Conservation (phyloP, 192 early-diverging fungal species). For the Polychytrium aggregatum region DNA sequence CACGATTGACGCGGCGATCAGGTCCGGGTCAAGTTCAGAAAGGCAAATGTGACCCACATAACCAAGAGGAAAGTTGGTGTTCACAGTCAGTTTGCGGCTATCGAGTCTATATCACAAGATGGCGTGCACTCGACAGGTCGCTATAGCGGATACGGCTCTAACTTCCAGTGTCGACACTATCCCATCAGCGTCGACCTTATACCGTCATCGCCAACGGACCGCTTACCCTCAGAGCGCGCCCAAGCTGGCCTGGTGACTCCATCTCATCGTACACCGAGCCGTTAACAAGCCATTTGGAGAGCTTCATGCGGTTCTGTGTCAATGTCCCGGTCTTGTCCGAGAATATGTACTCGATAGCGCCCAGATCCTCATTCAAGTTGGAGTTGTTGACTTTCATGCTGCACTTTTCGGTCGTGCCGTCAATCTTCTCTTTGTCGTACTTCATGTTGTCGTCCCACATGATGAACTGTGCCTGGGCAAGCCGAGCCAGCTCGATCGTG, state of each 20-base stretch:
- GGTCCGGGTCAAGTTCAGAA: too few relatives aligned
- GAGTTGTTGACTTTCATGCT: slow-evolving; percentile 34
- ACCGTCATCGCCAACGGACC: slow-evolving; percentile 44
- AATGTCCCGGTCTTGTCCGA: slow-evolving; percentile 56
- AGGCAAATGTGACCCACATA: too few relatives aligned
- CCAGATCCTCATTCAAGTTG: slow-evolving; percentile 69
- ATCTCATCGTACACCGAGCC: slow-evolving; percentile 66
- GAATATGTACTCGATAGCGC: slow-evolving; percentile 78
- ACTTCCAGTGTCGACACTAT: slow-evolving; percentile 8
- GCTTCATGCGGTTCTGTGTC: slow-evolving; percentile 42
- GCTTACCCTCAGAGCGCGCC: slow-evolving; percentile 39
- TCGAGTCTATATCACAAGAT: too few relatives aligned
- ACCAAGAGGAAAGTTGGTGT: too few relatives aligned
- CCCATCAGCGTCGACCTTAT: neutral
- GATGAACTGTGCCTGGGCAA: slow-evolving; percentile 55
- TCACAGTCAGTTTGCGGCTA: too few relatives aligned
- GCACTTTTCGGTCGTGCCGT: slow-evolving; percentile 12
- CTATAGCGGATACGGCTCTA: too few relatives aligned
- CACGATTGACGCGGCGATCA: too few relatives aligned
- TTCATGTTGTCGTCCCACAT: slow-evolving; percentile 51
- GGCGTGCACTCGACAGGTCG: too few relatives aligned
- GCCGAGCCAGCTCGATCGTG: slow-evolving; percentile 55
- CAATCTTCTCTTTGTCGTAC: slow-evolving; percentile 3
- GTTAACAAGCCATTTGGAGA: slow-evolving; percentile 55
- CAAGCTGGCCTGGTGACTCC: slow-evolving; percentile 18